Evolutionary conservation across 192 early-diverging fungal species (phyloP).

Genomic region (Backusella circina): DNA sequence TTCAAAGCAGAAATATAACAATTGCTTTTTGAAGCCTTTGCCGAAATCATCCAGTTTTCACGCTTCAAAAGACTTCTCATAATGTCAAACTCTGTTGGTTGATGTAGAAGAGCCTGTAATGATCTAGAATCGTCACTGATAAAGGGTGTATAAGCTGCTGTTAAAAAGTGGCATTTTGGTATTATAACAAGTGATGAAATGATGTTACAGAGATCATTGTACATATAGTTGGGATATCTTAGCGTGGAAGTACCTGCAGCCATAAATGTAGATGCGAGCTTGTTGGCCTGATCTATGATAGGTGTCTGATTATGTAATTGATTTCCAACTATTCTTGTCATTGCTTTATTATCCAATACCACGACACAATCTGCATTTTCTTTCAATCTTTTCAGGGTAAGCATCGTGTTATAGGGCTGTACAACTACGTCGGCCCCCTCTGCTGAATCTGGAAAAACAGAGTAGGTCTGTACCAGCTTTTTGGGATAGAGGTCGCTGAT

Average conservation of each 20-base stretch:
- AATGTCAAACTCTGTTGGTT: slow-evolving; percentile 96
- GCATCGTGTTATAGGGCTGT: slow-evolving; percentile 97
- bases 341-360: slow-evolving; percentile 93
- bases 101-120: slow-evolving; percentile 81
- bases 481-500: slow-evolving; percentile 95
- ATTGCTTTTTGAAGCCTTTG: slow-evolving; percentile 78
- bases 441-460: slow-evolving; percentile 94
- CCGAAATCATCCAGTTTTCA: slow-evolving; percentile 98
- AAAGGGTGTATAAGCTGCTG: slow-evolving; percentile 96
- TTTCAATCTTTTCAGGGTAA: slow-evolving; percentile 87
- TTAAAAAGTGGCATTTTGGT: slow-evolving; percentile 94
- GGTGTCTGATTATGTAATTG: slow-evolving; percentile 90
- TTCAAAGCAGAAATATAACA: slow-evolving; percentile 98
- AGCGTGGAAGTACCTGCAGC: slow-evolving; percentile 95
- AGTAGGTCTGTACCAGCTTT: slow-evolving; percentile 96
- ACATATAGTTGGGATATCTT: slow-evolving; percentile 98
- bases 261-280: slow-evolving; percentile 97
- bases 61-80: slow-evolving; percentile 94
- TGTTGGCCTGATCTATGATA: slow-evolving; percentile 92
- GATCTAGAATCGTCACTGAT: slow-evolving; percentile 86
- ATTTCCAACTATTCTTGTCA: slow-evolving; percentile 88
- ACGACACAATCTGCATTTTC: slow-evolving; percentile 94
- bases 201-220: slow-evolving; percentile 95
- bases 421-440: slow-evolving; percentile 94
- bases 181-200: slow-evolving; percentile 94